A percentile compares a stretch with the other conserved stretches of the same genome.
phyloP scores from a whole-genome alignment of 2,329 filamentous ascomycete species.

The Verticillium longisporum region DNA sequence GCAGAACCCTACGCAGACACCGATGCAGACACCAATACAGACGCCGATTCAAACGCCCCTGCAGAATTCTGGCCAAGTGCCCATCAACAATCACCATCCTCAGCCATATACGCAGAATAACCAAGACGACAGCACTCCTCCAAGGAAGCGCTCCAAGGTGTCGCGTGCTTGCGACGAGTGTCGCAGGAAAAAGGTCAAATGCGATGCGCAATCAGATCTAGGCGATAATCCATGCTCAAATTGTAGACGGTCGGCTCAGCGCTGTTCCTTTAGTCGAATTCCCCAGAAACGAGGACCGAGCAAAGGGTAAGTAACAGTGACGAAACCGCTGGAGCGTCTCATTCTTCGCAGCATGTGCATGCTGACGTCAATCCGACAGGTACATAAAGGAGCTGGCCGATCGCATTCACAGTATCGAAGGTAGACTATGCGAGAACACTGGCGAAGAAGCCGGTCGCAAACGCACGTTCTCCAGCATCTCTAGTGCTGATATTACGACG shows the following conservation, averaged over 20 bases:
- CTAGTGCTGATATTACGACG: conserved; percentile 27
- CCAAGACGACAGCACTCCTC: conserved; percentile 52
- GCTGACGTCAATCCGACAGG: conserved; percentile 28
- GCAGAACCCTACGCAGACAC: conserved; percentile 7
- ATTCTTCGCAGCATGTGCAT: not conserved
- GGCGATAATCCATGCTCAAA: conserved; percentile 72
- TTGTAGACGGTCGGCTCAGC: conserved; percentile 68
- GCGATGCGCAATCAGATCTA: conserved; percentile 71
- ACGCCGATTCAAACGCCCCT: conserved; percentile 10
- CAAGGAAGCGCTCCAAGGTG: conserved; percentile 76
- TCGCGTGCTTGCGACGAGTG: conserved; percentile 87
- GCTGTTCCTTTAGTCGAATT: conserved; percentile 78
- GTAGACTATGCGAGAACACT: conserved; percentile 47
- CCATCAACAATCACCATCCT: conserved; percentile 24
- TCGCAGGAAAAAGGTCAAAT: conserved; percentile 83
- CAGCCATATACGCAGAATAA: not conserved
- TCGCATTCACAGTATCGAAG: conserved; percentile 74
- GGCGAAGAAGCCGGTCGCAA: conserved; percentile 18
- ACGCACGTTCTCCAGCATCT: conserved; percentile 27
- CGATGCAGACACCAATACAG: conserved; percentile 12
- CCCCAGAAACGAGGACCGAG: conserved; percentile 85
- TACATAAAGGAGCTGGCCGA: conserved; percentile 92
- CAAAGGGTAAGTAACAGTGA: conserved; percentile 58
- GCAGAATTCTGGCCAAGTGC: conserved; percentile 15
- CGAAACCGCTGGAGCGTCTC: not conserved